Base-by-base conservation (phyloP, 148 eudicot species). In the Talinum fruticosum region DNA sequence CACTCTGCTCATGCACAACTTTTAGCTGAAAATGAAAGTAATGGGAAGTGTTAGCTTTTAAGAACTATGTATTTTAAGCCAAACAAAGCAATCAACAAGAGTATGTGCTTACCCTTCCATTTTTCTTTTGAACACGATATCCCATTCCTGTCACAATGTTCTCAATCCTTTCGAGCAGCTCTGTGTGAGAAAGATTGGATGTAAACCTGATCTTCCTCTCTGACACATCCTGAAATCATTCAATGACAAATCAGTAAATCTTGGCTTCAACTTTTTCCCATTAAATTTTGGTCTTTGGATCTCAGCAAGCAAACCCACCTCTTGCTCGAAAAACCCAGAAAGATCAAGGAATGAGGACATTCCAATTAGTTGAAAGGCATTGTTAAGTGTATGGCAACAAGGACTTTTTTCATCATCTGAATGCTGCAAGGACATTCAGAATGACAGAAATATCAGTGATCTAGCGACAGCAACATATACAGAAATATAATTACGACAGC, bases 281-380 rank as follows among this genome's bases (percentile, higher is more conserved):
- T 24, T 21, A 41, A 14, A 1, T 45, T 54, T 10, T 1, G 49
- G 1, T 37, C 5, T 59, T 19, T 18, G 21, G 12, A 34, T 28
- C 61, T 21, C 24, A 54, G 24, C 30, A 59, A 59, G 65, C 30
- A 57, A 10, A 38, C 33, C 71, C 77, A 94, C 98, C 91, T 95
- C 99, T 86, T 88, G 86, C 82, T 91, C 97, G 71, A 95, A 95
- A 87, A 95, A 95, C 41, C 97, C 97, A 8, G 99, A 95, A 83
- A 95, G 93, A 84, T 95, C 97, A 19, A 95, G 89, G 75, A 78
- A 89, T 32, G 99, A 91, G 64, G 96, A 93, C 99, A 95, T 95
- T 78, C 97, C 93, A 66, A 95, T 95, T 19, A 95, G 88, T 88
- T 95, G 90, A 87, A 95, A 95, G 14, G 99, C 99, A 71, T 95